A percentile compares a stretch with the other conserved stretches of the same genome.
phyloP scores from a whole-genome alignment of 345 rosid species.

The Gossypium mustelinum region DNA sequence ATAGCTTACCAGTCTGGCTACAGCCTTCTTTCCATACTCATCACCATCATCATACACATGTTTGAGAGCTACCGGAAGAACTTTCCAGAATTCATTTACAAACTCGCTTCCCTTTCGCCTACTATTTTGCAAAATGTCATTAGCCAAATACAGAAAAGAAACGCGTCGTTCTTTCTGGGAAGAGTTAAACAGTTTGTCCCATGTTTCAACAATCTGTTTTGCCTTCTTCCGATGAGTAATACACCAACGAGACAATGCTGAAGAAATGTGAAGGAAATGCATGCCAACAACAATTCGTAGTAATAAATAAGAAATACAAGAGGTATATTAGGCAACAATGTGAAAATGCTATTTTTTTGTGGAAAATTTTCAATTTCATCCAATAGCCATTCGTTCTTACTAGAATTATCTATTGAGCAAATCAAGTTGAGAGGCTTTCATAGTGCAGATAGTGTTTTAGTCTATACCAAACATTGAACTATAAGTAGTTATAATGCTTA shows the following conservation, averaged over 20 bases:
- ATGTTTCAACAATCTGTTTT: slow-evolving; percentile 65
- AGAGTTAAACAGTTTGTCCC: slow-evolving; percentile 63
- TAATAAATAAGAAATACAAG: background rate
- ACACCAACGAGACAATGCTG: slow-evolving; percentile 78
- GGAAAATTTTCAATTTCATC: background rate
- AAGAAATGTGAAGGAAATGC: slow-evolving; percentile 26
- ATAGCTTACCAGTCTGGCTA: slow-evolving; percentile 50
- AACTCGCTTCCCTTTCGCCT: slow-evolving; percentile 73
- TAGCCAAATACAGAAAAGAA: slow-evolving; percentile 62
- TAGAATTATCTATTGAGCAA: background rate
- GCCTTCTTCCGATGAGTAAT: slow-evolving; percentile 64
- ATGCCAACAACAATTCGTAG: background rate
- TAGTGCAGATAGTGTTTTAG: background rate
- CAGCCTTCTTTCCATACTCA: slow-evolving; percentile 53
- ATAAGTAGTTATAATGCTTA: background rate
- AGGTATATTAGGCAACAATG: background rate
- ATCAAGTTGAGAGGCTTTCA: background rate
- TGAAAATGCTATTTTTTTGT: background rate
- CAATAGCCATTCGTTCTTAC: background rate
- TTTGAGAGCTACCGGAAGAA: slow-evolving; percentile 57
- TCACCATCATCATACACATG: slow-evolving; percentile 53
- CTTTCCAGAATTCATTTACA: slow-evolving; percentile 77
- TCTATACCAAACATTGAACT: background rate
- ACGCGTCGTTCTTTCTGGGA: slow-evolving; percentile 65
- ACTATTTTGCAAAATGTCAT: slow-evolving; percentile 77